Conservation (phyloP, 495 filamentous ascomycete genomes). For the Hypoxylon subgilvum region DNA sequence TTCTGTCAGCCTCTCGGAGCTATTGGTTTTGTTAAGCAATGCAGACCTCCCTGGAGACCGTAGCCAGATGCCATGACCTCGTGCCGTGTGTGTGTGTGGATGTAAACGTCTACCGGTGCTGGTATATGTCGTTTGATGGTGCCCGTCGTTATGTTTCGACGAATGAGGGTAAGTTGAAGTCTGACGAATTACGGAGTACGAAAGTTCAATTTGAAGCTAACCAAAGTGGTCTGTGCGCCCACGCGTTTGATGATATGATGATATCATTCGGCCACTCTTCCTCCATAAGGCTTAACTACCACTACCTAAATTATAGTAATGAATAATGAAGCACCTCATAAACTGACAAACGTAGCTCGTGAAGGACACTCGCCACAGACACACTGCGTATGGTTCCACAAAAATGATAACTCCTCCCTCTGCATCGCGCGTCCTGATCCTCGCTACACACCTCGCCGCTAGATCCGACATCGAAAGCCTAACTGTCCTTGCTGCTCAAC, state of each 20-base stretch:
- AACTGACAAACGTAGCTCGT: too few species aligned
- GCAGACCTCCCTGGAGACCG: conserved; percentile 78
- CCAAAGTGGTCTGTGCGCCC: background rate
- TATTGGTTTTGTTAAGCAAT: conserved; percentile 12
- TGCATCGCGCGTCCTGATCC: conserved; percentile 65
- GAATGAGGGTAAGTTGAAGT: conserved; percentile 25
- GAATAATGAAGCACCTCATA: too few species aligned
- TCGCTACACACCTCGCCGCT: conserved; percentile 66
- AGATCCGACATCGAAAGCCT: conserved; percentile 66
- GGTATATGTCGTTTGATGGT: too few species aligned
- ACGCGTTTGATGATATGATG: too few species aligned
- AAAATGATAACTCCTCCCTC: conserved; percentile 58
- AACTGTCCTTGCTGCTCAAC: conserved; percentile 63
- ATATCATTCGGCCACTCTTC: background rate
- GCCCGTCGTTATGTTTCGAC: too few species aligned
- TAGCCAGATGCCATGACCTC: conserved; percentile 80
- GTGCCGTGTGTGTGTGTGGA: conserved; percentile 1
- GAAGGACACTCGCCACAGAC: background rate
- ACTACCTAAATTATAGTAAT: too few species aligned
- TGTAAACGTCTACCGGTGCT: conserved; percentile 15
- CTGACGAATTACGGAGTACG: conserved; percentile 13
- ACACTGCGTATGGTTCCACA: conserved; percentile 19
- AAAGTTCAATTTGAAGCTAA: background rate
- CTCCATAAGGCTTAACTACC: too few species aligned
- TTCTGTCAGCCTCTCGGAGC: conserved; percentile 15